Evolutionary conservation across 2,329 filamentous ascomycete species (phyloP).

Genomic region (Exophiala viscosa): DNA sequence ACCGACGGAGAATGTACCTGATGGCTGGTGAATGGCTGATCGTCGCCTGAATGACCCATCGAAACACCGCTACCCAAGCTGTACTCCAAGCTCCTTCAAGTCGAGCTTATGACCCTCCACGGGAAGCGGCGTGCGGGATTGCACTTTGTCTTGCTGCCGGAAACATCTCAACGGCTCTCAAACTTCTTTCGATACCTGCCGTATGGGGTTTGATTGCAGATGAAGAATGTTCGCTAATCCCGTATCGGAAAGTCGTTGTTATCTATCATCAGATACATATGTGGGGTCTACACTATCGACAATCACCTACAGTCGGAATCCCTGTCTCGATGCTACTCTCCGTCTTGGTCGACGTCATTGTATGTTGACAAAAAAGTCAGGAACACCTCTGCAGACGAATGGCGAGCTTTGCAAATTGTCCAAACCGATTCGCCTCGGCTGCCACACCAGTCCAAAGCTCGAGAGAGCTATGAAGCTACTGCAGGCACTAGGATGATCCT

Average conservation of each 20-base stretch:
- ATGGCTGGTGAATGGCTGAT: too few relatives aligned
- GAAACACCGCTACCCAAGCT: too few relatives aligned
- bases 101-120: too few relatives aligned
- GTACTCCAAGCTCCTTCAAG: too few relatives aligned
- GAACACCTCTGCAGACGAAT: conserved; percentile 5
- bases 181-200: background rate
- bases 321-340: conserved; percentile 19
- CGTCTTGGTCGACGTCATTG: conserved; percentile 14
- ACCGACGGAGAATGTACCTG: too few relatives aligned
- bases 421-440: conserved; percentile 2
- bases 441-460: conserved; percentile 3
- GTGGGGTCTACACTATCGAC: background rate
- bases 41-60: too few relatives aligned
- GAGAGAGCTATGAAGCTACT: conserved; percentile 9
- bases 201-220: background rate
- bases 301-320: conserved; percentile 2
- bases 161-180: background rate
- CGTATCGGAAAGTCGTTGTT: background rate
- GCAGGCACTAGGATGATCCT: conserved; percentile 12
- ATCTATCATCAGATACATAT: conserved; percentile 5
- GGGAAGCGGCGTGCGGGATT: too few relatives aligned
- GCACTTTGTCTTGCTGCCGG: too few relatives aligned
- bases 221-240: background rate
- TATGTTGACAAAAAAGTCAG: conserved; percentile 2
- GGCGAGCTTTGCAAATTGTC: background rate